A percentile compares a stretch with the other conserved stretches of the same genome.
Evolutionary conservation across 108 stramenopile genomes (phyloP).

Genomic region (Fragilaria crotonensis): DNA sequence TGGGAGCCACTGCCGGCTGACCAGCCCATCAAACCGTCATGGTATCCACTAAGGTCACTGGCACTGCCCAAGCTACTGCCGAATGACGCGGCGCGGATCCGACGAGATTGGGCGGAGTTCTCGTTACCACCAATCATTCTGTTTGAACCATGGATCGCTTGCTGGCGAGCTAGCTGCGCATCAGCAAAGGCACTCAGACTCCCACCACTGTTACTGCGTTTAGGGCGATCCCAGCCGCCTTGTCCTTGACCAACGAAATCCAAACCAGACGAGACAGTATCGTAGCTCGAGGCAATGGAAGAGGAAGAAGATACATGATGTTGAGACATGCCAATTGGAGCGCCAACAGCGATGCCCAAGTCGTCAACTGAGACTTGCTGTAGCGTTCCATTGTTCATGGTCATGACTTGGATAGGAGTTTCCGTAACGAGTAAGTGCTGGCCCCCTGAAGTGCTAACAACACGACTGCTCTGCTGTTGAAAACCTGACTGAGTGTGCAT

Average conservation of each 20-base stretch:
- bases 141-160: conserved; percentile 2
- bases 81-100: conserved; percentile 22
- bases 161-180: neutral
- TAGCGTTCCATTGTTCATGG: neutral
- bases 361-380: neutral
- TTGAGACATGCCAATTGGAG: neutral
- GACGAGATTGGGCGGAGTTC: neutral
- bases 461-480: neutral
- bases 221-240: conserved; percentile 26
- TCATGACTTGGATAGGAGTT: neutral
- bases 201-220: conserved; percentile 9
- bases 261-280: conserved; percentile 31
- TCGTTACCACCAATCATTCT: neutral
- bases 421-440: neutral
- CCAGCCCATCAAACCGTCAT: neutral
- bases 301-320: conserved; percentile 29
- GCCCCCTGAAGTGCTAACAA: neutral
- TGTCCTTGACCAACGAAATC: conserved; percentile 12
- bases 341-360: neutral
- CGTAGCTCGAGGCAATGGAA: conserved; percentile 48
- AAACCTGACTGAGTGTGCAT: neutral
- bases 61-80: conserved; percentile 29
- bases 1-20: neutral
- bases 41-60: conserved; percentile 8
- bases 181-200: conserved; percentile 5